These are phyloP conservation scores for Helicostylum pulchrum DNA, from an alignment of 192 early-diverging fungal genomes.

Conservation along the genomic window DNA sequence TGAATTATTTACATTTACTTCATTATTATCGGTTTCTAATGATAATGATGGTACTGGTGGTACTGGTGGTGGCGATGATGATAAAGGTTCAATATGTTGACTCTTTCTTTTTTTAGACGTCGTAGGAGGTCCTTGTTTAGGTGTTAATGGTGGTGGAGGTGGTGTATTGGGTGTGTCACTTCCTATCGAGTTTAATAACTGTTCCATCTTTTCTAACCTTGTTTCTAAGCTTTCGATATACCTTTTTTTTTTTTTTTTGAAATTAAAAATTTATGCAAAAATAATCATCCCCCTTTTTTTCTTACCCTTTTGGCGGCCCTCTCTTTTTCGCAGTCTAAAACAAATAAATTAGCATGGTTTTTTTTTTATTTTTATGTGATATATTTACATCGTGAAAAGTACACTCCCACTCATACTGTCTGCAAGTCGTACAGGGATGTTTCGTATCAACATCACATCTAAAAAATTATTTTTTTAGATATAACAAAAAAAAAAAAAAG, in stretches of 20 bases:
- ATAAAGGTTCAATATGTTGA: too few relatives aligned
- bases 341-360: not conserved
- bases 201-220: slow-evolving; percentile 32
- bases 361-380: not conserved
- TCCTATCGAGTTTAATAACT: slow-evolving; percentile 17
- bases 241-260: slow-evolving; percentile 10
- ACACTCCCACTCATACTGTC: slow-evolving; percentile 33
- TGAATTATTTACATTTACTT: not conserved
- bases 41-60: not conserved
- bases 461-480: not conserved
- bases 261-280: not conserved
- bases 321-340: slow-evolving; percentile 24
- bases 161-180: not conserved
- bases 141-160: not conserved
- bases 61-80: not conserved
- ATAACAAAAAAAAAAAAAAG: not conserved
- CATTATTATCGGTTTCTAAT: not conserved
- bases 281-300: not conserved
- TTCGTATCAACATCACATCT: slow-evolving; percentile 33
- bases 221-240: slow-evolving; percentile 35
- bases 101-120: too few relatives aligned
- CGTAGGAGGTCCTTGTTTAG: too few relatives aligned
- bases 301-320: slow-evolving; percentile 38
- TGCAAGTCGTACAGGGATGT: slow-evolving; percentile 31
- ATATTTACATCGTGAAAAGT: slow-evolving; percentile 32